Evolutionary conservation across 805 yeast species (phyloP).

Genomic region (Kodamaea restingae): DNA sequence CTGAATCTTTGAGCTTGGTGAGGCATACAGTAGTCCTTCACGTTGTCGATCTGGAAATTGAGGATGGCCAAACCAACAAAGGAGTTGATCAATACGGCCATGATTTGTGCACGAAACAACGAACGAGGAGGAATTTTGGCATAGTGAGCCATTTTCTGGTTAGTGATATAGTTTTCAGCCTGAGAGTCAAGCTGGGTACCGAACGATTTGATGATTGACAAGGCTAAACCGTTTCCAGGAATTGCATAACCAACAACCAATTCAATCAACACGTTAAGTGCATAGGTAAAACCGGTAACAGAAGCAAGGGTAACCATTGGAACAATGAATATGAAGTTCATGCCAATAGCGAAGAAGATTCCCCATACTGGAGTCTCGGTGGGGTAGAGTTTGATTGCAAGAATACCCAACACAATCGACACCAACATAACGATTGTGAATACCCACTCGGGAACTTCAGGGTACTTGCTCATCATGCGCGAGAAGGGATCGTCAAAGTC

Average conservation of each 20-base stretch:
- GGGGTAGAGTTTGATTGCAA: conserved; percentile 28
- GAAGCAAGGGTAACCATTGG: conserved; percentile 28
- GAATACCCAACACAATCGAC: conserved; percentile 28
- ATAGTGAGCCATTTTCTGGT: conserved; percentile 64
- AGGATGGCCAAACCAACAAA: conserved; percentile 21
- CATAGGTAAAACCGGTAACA: conserved; percentile 30
- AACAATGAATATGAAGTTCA: conserved; percentile 31
- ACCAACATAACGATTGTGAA: conserved; percentile 24
- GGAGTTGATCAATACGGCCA: conserved; percentile 18
- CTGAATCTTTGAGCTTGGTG: conserved; percentile 24
- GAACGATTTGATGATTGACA: conserved; percentile 51
- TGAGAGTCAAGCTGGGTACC: conserved; percentile 57
- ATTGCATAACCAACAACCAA: conserved; percentile 35
- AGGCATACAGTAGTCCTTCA: conserved; percentile 20
- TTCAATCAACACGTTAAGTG: conserved; percentile 35
- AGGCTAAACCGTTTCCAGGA: conserved; percentile 35
- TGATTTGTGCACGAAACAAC: conserved; percentile 41
- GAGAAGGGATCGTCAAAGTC: conserved; percentile 32
- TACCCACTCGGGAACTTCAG: conserved; percentile 34
- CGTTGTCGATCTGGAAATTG: conserved; percentile 16
- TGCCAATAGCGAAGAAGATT: conserved; percentile 30
- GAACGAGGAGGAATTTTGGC: conserved; percentile 60
- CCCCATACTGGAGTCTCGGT: conserved; percentile 36
- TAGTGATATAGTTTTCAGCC: conserved; percentile 51
- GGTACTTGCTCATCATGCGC: conserved; percentile 29